These are phyloP conservation scores for Penicillium sumatraense DNA, from an alignment of 2,329 filamentous ascomycete species.

Conservation along the genomic window DNA sequence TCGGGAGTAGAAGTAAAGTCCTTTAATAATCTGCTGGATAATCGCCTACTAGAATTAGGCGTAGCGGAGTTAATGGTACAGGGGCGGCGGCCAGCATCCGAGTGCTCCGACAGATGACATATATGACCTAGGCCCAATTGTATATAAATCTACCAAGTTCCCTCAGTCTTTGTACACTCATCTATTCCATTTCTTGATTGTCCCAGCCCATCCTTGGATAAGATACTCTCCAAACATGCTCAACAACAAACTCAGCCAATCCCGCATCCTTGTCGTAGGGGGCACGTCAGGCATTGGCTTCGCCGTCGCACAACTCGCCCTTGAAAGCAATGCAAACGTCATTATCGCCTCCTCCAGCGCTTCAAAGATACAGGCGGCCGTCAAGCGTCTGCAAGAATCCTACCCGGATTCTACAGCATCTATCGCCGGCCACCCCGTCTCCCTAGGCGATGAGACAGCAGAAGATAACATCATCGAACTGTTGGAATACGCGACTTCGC, in stretches of 20 bases:
- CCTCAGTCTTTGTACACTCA: too few species aligned
- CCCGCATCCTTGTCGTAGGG: constrained; percentile 2
- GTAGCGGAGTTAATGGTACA: too few species aligned
- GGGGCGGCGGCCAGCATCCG: too few species aligned
- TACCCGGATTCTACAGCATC: neutral
- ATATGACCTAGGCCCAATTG: too few species aligned
- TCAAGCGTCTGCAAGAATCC: neutral
- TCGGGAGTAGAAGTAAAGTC: neutral
- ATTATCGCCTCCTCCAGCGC: neutral
- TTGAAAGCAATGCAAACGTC: neutral
- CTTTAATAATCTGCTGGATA: too few species aligned
- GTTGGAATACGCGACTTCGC: neutral
- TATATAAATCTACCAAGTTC: too few species aligned
- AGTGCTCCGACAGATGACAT: too few species aligned
- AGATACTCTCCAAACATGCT: too few species aligned
- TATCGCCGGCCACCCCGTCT: neutral
- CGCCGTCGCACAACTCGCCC: neutral
- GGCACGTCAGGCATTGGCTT: constrained; percentile 5
- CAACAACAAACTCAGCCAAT: constrained; percentile 7
- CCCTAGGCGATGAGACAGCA: neutral
- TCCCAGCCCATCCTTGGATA: too few species aligned
- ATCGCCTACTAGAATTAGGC: too few species aligned
- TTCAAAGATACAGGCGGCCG: neutral
- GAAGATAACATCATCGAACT: neutral
- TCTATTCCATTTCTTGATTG: too few species aligned